Percentiles rank a stretch among this genome's conserved stretches.
Conservation (phyloP, 1,139 yeast genomes). For the Groenewaldozyma sp. region DNA sequence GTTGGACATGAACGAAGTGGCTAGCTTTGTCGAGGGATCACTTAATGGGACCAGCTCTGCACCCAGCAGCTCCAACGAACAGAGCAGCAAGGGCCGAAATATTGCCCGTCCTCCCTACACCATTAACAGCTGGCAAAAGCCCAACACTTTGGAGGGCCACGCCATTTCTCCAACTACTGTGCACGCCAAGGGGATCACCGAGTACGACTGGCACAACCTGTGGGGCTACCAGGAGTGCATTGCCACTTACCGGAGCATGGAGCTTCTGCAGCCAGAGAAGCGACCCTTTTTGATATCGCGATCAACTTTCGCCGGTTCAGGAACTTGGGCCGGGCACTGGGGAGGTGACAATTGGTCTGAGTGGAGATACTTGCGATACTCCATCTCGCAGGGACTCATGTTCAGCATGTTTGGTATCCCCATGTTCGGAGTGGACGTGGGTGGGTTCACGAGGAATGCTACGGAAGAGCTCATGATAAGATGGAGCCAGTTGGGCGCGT, state of each 20-base stretch:
- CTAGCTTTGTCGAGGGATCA: constrained; percentile 28
- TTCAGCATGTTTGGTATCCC: constrained; percentile 16
- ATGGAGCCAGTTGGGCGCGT: constrained; percentile 16
- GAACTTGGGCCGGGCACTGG: constrained; percentile 16
- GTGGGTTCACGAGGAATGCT: constrained; percentile 15
- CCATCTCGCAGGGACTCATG: constrained; percentile 14
- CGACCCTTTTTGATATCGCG: constrained; percentile 17
- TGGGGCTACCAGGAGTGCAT: constrained; percentile 12
- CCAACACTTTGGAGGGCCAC: constrained; percentile 7
- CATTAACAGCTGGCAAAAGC: constrained; percentile 17
- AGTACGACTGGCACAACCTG: constrained; percentile 24
- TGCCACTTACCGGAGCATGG: constrained; percentile 11
- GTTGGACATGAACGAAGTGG: constrained; percentile 34
- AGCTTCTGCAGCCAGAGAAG: constrained; percentile 10
- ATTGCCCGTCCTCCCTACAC: constrained; percentile 31
- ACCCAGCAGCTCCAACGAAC: constrained; percentile 20
- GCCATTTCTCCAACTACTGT: constrained; percentile 6
- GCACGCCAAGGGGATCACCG: constrained; percentile 26
- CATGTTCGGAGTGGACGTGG: constrained; percentile 16
- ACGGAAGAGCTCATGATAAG: constrained; percentile 14
- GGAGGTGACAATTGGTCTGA: constrained; percentile 17
- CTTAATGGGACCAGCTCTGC: constrained; percentile 16
- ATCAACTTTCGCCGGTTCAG: constrained; percentile 17
- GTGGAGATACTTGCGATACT: constrained; percentile 12
- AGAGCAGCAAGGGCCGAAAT: constrained; percentile 26